Percentiles rank a stretch among this genome's conserved stretches.
Evolutionary conservation across 192 early-diverging fungal species (phyloP).

Genomic region (Geranomyces michiganensis): DNA sequence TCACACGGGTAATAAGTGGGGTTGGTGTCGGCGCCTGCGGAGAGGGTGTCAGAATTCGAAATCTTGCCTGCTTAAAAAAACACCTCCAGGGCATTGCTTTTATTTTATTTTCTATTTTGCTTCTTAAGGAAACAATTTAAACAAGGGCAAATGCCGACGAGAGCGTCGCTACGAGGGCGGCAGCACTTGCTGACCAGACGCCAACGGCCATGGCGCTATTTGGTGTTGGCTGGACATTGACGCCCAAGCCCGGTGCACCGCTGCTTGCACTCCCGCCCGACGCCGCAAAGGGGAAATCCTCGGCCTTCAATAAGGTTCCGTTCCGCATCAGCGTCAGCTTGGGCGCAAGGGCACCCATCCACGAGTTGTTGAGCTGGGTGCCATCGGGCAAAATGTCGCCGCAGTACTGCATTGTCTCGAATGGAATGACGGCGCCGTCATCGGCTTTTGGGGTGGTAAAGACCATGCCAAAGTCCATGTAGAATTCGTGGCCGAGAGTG

Average conservation of each 20-base stretch:
- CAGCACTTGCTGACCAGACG: background rate
- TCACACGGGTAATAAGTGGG: too few relatives aligned
- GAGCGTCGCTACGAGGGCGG: background rate
- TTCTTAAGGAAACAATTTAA: too few relatives aligned
- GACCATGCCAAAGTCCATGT: conserved; percentile 38
- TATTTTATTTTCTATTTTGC: too few relatives aligned
- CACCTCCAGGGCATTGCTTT: too few relatives aligned
- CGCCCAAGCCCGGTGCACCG: background rate
- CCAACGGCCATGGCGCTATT: background rate
- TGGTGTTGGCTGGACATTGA: background rate
- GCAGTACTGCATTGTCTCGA: conserved; percentile 35
- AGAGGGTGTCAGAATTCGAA: too few relatives aligned
- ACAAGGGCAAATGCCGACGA: too few relatives aligned
- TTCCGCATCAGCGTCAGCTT: conserved; percentile 29
- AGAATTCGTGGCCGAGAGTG: conserved; percentile 28
- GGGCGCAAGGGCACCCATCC: conserved; percentile 30
- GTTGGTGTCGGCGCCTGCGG: too few relatives aligned
- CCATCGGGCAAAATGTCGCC: too few relatives aligned
- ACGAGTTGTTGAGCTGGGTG: conserved; percentile 19
- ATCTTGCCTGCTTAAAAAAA: too few relatives aligned
- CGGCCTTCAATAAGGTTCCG: conserved; percentile 22
- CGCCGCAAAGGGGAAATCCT: conserved; percentile 5
- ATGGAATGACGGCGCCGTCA: conserved; percentile 37
- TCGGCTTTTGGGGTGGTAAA: conserved; percentile 21
- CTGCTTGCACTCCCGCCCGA: background rate